phyloP scores from a whole-genome alignment of 75 land plant genomes.

The Pinus albicaulis region DNA sequence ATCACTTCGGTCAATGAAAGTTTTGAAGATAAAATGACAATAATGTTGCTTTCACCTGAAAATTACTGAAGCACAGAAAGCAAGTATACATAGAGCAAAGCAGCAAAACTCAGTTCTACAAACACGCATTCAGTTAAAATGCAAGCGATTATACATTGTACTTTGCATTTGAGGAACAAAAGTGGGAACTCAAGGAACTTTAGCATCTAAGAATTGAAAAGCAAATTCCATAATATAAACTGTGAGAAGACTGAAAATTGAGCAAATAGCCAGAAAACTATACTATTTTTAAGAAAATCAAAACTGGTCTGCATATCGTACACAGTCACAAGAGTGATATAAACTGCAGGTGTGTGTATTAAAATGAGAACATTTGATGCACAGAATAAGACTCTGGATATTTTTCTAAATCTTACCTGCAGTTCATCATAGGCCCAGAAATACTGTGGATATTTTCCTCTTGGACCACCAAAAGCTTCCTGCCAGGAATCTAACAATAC shows the following conservation, averaged over 20 bases:
- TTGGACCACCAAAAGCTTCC: constrained; percentile 97
- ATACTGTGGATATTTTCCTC: constrained; percentile 92
- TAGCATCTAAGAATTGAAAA: background rate
- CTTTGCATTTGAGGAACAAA: background rate
- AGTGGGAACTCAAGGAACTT: background rate
- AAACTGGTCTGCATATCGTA: background rate
- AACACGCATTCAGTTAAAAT: constrained; percentile 4
- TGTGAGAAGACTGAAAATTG: background rate
- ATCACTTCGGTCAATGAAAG: background rate
- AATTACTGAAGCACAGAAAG: background rate
- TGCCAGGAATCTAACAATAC: constrained; percentile 94
- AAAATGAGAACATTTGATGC: too few species aligned
- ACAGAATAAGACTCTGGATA: background rate
- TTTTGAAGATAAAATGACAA: background rate
- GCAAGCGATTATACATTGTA: background rate
- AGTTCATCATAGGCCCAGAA: constrained; percentile 84
- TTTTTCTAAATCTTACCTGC: constrained; percentile 49
- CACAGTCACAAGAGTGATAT: background rate
- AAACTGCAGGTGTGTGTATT: too few species aligned
- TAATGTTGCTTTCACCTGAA: background rate
- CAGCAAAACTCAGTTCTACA: background rate
- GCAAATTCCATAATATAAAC: background rate
- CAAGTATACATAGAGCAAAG: background rate
- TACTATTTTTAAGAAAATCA: background rate
- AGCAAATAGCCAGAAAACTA: background rate